Percentiles rank a stretch among this genome's conserved stretches.
These are phyloP conservation scores for Solanum ahanhuiri DNA, from an alignment of 257 asterid genomes.

Conservation along the genomic window DNA sequence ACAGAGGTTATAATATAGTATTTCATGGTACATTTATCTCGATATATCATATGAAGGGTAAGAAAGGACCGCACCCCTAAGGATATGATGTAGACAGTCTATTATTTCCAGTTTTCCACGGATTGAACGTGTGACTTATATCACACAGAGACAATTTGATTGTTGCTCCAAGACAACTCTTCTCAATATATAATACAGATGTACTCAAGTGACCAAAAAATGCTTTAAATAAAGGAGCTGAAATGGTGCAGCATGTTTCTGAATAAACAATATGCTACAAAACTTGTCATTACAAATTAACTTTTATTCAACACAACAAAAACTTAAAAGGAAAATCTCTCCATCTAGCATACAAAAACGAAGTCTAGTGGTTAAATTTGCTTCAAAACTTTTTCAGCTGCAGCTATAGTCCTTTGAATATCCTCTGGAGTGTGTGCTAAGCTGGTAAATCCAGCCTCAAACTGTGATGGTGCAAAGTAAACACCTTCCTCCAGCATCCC, in stretches of 20 bases:
- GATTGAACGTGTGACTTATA: neutral
- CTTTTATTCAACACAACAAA: neutral
- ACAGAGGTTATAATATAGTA: neutral
- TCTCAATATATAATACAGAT: no score
- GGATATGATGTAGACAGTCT: neutral
- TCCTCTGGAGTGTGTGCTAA: slow-evolving; percentile 76
- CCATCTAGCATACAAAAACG: neutral
- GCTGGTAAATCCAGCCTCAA: slow-evolving; percentile 96
- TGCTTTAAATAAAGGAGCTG: neutral
- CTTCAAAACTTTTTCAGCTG: slow-evolving; percentile 76
- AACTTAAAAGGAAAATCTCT: neutral
- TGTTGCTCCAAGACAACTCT: neutral
- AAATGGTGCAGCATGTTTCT: neutral
- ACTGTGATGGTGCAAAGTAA: slow-evolving; percentile 91
- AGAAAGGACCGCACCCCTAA: neutral
- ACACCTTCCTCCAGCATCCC: slow-evolving; percentile 98
- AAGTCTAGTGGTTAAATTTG: neutral
- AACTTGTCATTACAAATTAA: neutral
- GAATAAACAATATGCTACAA: neutral
- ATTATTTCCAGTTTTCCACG: neutral
- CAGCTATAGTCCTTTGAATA: slow-evolving; percentile 67
- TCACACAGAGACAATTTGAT: neutral
- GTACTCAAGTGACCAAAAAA: neutral
- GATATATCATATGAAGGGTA: neutral
- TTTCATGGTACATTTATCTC: neutral